Percentiles rank a stretch among this genome's conserved stretches.
Evolutionary conservation across 2,329 filamentous ascomycete species (phyloP).

Genomic region (Fusarium penzigii): DNA sequence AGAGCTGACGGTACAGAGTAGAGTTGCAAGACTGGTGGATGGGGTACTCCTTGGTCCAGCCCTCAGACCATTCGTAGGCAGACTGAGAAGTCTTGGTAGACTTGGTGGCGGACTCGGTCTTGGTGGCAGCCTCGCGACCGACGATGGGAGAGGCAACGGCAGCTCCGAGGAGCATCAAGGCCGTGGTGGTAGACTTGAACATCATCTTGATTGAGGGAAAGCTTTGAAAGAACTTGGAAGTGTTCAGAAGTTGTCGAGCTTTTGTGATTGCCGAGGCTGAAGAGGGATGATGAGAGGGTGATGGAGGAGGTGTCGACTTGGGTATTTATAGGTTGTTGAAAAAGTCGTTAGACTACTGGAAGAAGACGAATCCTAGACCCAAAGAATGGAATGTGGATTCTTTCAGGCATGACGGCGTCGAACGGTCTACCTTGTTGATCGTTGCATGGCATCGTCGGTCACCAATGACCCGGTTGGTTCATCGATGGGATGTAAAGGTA

Average conservation of each 20-base stretch:
- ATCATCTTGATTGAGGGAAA: slow-evolving; percentile 23
- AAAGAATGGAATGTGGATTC: not conserved
- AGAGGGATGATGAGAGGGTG: not conserved
- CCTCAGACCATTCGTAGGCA: slow-evolving; percentile 35
- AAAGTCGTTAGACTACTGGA: not conserved
- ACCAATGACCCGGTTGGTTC: not conserved
- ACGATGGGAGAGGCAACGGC: slow-evolving; percentile 32
- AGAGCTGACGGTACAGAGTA: slow-evolving; percentile 59
- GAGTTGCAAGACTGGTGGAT: slow-evolving; percentile 69
- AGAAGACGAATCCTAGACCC: slow-evolving; percentile 3
- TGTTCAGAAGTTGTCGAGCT: slow-evolving; percentile 5
- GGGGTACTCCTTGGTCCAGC: slow-evolving; percentile 38
- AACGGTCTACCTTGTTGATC: not conserved
- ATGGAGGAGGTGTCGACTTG: slow-evolving; percentile 5
- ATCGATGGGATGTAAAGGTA: not conserved
- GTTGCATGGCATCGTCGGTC: not conserved
- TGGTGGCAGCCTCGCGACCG: slow-evolving; percentile 24
- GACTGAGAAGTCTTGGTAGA: slow-evolving; percentile 18
- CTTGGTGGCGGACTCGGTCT: slow-evolving; percentile 17
- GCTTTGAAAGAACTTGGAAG: not conserved
- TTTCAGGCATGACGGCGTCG: not conserved
- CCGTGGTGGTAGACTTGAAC: slow-evolving; percentile 25
- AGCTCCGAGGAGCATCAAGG: slow-evolving; percentile 28
- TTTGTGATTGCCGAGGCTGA: slow-evolving; percentile 11
- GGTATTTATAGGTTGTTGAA: slow-evolving; percentile 22